phyloP scores from a whole-genome alignment of 306 rosid genomes.

The Luffa acutangula region DNA sequence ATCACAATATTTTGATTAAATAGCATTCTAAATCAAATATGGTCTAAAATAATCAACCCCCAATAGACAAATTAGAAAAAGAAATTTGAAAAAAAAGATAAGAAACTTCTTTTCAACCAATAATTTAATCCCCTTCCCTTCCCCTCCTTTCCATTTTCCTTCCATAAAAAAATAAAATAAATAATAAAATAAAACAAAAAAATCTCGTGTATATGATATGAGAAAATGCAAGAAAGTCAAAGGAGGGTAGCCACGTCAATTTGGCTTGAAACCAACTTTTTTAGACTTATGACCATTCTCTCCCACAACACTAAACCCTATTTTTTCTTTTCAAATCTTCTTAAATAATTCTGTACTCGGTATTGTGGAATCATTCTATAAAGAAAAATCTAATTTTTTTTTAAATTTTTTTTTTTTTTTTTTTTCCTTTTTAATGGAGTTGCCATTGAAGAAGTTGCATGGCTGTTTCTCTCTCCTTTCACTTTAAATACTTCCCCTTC shows the following conservation, averaged over 20 bases:
- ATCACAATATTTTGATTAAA: background rate
- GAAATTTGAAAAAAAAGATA: background rate
- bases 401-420: background rate
- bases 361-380: background rate
- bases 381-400: background rate
- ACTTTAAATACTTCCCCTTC: background rate
- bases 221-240: background rate
- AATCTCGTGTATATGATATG: background rate
- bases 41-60: background rate
- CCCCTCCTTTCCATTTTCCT: background rate
- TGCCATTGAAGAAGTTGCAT: background rate
- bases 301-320: background rate
- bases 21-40: background rate
- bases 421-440: background rate
- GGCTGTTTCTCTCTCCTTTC: background rate
- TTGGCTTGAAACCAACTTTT: background rate
- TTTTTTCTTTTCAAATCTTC: background rate
- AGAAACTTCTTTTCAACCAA: background rate
- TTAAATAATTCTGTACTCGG: background rate
- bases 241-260: conserved; percentile 12
- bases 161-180: background rate
- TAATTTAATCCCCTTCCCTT: background rate
- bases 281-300: background rate
- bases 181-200: background rate
- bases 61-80: background rate